Evolutionary conservation across 192 early-diverging fungal genomes (phyloP).

Genomic region (Gigaspora rosea): DNA sequence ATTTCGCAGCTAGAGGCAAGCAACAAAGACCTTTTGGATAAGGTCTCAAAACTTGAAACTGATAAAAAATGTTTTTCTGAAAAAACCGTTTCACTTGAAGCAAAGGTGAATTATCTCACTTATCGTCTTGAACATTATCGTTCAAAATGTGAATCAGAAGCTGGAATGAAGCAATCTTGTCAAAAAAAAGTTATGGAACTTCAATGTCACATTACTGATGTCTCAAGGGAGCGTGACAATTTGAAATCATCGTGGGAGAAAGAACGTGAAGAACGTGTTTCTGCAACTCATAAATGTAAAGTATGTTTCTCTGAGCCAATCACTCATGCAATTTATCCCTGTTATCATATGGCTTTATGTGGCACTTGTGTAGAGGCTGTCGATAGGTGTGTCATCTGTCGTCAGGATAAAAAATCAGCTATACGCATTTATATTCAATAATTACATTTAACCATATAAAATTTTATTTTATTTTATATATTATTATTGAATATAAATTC

Average conservation of each 20-base stretch:
- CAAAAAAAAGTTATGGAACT: slow-evolving; percentile 6
- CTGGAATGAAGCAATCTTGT: not conserved
- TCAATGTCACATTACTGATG: not conserved
- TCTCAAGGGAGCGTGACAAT: not conserved
- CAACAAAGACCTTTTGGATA: too few species aligned
- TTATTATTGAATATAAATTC: too few species aligned
- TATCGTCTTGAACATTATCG: not conserved
- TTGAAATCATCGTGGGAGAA: not conserved
- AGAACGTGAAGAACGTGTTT: not conserved
- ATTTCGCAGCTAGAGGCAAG: too few species aligned
- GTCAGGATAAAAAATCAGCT: slow-evolving; percentile 5
- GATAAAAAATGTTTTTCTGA: too few species aligned
- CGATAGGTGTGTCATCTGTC: slow-evolving; percentile 17
- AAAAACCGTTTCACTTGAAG: too few species aligned
- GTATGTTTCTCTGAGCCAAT: slow-evolving; percentile 44
- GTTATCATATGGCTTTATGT: slow-evolving; percentile 48
- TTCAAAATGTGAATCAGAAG: not conserved
- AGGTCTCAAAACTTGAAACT: too few species aligned
- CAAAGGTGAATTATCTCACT: not conserved
- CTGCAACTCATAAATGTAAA: slow-evolving; percentile 39
- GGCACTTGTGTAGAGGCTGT: slow-evolving; percentile 32
- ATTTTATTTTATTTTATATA: too few species aligned
- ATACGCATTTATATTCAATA: slow-evolving; percentile 11
- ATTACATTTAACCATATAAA: too few species aligned
- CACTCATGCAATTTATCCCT: slow-evolving; percentile 43